These are phyloP conservation scores for Xylariales sp. DNA, from an alignment of 2,329 filamentous ascomycete genomes.

Conservation along the genomic window DNA sequence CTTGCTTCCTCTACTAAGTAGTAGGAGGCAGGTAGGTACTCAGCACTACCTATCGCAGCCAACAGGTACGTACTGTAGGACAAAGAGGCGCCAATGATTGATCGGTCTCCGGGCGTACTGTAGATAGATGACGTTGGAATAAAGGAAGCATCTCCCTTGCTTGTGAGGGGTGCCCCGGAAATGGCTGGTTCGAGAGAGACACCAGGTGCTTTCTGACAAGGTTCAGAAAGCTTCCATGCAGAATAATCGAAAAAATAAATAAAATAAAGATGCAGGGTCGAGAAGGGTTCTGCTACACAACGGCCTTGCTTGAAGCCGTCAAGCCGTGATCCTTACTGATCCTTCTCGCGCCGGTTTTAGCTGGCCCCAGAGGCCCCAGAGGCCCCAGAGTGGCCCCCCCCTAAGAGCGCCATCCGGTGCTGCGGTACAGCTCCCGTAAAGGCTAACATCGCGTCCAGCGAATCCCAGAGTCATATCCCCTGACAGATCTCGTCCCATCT, in stretches of 20 bases:
- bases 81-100: slow-evolving; percentile 20
- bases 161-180: slow-evolving; percentile 2
- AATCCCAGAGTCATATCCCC: slow-evolving; percentile 29
- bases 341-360: slow-evolving; percentile 19
- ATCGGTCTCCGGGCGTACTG: slow-evolving; percentile 31
- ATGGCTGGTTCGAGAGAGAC: slow-evolving; percentile 19
- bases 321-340: slow-evolving; percentile 26
- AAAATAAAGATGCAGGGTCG: slow-evolving; percentile 26
- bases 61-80: slow-evolving; percentile 1
- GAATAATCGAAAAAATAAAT: slow-evolving; percentile 24
- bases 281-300: slow-evolving; percentile 20
- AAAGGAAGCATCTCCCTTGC: slow-evolving; percentile 13
- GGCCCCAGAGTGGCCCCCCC: not conserved
- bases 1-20: not conserved
- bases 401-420: slow-evolving; percentile 17
- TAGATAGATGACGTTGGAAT: slow-evolving; percentile 31
- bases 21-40: not conserved
- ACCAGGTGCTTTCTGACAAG: not conserved
- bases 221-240: slow-evolving; percentile 29
- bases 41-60: slow-evolving; percentile 5
- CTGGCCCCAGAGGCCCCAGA: slow-evolving; percentile 2
- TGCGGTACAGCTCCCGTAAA: slow-evolving; percentile 32
- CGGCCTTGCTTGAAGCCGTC: slow-evolving; percentile 32
- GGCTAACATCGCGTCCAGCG: slow-evolving; percentile 14
- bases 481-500: slow-evolving; percentile 34